Evolutionary conservation across 2,329 filamentous ascomycete genomes (phyloP).

Genomic region (Lecanicillium sp.): DNA sequence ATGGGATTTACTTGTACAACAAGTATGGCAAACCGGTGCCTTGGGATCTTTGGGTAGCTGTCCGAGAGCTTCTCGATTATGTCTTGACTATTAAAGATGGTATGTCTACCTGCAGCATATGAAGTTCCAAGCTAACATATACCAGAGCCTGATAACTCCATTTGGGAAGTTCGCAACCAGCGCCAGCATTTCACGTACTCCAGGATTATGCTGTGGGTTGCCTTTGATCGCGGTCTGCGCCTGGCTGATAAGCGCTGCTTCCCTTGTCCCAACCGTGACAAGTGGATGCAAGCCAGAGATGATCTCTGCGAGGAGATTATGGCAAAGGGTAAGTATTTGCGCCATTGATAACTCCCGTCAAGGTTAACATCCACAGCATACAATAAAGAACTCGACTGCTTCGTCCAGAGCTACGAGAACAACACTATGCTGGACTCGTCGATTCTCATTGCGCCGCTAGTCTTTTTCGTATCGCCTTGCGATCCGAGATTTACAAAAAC

Average conservation of each 20-base stretch:
- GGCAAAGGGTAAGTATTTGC: constrained; percentile 49
- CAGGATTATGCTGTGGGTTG: constrained; percentile 81
- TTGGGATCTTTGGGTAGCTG: constrained; percentile 69
- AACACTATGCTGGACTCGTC: constrained; percentile 65
- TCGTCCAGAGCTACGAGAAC: constrained; percentile 71
- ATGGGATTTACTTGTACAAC: constrained; percentile 71
- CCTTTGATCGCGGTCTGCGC: constrained; percentile 68
- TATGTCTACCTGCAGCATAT: constrained; percentile 21
- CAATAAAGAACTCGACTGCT: constrained; percentile 62
- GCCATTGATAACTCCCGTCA: no score
- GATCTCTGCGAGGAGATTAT: constrained; percentile 69
- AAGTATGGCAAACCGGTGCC: constrained; percentile 71
- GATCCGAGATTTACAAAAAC: constrained; percentile 70
- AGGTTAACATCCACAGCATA: constrained; percentile 43
- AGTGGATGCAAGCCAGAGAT: constrained; percentile 63
- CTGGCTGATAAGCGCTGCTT: constrained; percentile 70
- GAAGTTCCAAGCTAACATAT: constrained; percentile 14
- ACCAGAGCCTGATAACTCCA: constrained; percentile 69
- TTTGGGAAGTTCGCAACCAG: constrained; percentile 72
- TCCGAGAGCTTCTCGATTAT: constrained; percentile 64
- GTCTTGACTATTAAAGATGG: constrained; percentile 60
- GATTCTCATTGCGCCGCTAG: constrained; percentile 68
- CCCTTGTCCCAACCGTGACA: constrained; percentile 62
- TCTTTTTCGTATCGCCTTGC: constrained; percentile 74
- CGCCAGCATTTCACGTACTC: constrained; percentile 76